Conservation (phyloP, 352 stramenopile species). For the Phytopythium chamaehyphon region DNA sequence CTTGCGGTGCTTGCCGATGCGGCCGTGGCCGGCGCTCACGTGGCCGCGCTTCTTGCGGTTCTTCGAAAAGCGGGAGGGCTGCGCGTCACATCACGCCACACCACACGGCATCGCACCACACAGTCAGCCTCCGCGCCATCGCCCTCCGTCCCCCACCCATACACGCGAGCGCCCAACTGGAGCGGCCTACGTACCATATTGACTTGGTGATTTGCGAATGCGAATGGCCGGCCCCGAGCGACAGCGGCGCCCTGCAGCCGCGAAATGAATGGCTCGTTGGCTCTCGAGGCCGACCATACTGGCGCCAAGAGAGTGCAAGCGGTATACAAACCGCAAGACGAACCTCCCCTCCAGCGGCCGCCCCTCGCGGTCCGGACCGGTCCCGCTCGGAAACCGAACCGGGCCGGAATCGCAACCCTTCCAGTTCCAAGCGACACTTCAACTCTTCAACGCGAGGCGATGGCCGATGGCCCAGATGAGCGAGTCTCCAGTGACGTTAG, state of each 20-base stretch:
- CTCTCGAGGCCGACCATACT: slow-evolving; percentile 40
- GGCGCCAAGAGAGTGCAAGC: slow-evolving; percentile 18
- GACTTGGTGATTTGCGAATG: slow-evolving; percentile 88
- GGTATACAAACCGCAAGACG: slow-evolving; percentile 37
- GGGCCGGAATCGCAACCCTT: not conserved
- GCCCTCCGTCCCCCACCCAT: slow-evolving; percentile 19
- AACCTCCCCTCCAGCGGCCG: not conserved
- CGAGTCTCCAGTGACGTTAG: no score
- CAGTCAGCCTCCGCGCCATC: no score
- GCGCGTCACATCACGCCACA: slow-evolving; percentile 19
- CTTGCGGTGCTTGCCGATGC: slow-evolving; percentile 99
- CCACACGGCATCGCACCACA: no score
- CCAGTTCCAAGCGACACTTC: no score
- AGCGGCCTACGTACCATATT: slow-evolving; percentile 83
- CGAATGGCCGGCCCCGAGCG: slow-evolving; percentile 51
- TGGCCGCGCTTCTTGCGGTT: slow-evolving; percentile 99
- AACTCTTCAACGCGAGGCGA: no score
- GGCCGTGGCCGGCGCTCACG: slow-evolving; percentile 98
- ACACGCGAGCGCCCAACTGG: not conserved
- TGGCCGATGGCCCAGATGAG: no score
- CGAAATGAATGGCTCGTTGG: slow-evolving; percentile 86
- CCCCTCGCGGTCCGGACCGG: not conserved
- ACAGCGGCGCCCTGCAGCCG: slow-evolving; percentile 15
- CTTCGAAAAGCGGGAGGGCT: slow-evolving; percentile 92
- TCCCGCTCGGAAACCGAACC: not conserved